These are phyloP conservation scores for Pestalotiopsis sp. DNA, from an alignment of 2,329 filamentous ascomycete genomes.

Conservation along the genomic window DNA sequence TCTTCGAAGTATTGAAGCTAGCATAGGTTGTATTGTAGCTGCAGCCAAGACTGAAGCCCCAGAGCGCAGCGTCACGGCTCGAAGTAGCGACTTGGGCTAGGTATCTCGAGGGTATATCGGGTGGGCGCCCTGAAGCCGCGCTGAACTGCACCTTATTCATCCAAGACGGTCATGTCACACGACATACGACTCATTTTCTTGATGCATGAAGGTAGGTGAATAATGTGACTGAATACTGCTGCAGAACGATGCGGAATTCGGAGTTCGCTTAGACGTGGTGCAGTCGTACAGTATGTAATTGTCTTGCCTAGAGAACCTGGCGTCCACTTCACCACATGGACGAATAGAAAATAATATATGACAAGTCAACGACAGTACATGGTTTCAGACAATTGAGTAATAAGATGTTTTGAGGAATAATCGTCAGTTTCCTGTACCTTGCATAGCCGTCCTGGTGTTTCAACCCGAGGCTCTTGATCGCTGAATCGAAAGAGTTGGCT, in stretches of 20 bases:
- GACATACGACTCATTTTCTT: neutral
- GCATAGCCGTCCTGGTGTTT: neutral
- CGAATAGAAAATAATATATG: neutral
- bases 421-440: neutral
- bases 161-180: neutral
- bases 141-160: neutral
- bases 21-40: neutral
- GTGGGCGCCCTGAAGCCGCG: neutral
- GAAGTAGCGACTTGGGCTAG: neutral
- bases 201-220: neutral
- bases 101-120: neutral
- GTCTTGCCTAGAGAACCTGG: neutral
- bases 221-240: neutral
- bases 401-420: neutral
- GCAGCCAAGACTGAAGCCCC: conserved; percentile 4
- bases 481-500: neutral
- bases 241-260: neutral
- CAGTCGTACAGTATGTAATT: neutral
- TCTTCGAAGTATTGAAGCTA: neutral
- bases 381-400: neutral
- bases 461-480: neutral
- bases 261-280: conserved; percentile 1
- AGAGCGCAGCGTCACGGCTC: neutral
- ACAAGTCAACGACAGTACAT: neutral
- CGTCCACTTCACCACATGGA: neutral